Evolutionary conservation across 805 yeast species (phyloP).

Genomic region (Pichia membranifaciens): DNA sequence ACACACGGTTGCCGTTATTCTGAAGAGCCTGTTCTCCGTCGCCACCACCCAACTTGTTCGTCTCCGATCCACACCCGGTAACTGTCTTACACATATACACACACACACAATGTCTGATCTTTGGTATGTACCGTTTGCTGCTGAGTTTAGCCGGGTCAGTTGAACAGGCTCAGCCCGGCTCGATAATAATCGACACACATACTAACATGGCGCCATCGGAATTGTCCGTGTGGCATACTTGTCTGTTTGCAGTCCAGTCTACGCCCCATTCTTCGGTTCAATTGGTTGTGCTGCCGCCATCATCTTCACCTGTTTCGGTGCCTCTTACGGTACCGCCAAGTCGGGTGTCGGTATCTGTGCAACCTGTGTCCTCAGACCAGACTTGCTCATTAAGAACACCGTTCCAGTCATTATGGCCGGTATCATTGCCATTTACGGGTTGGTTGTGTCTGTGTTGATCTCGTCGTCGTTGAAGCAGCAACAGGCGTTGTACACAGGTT

Average conservation of each 20-base stretch:
- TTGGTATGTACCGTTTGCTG: conserved; percentile 60
- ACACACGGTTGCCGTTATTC: too few relatives aligned
- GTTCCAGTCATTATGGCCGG: conserved; percentile 99
- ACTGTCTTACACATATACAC: conserved; percentile 7
- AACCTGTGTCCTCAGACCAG: conserved; percentile 96
- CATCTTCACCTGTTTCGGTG: conserved; percentile 98
- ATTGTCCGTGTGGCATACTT: neutral
- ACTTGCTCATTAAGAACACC: conserved; percentile 83
- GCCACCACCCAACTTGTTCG: neutral
- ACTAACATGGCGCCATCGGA: neutral
- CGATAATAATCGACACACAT: neutral
- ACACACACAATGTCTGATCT: conserved; percentile 57
- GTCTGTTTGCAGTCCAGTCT: conserved; percentile 54
- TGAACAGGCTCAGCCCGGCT: too few relatives aligned
- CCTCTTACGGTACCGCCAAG: conserved; percentile 98
- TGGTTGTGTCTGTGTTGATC: conserved; percentile 92
- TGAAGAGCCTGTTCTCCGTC: neutral
- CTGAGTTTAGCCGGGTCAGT: too few relatives aligned
- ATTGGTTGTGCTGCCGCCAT: conserved; percentile 99
- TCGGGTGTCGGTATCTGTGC: conserved; percentile 99
- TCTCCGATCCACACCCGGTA: neutral
- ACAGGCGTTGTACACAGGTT: conserved; percentile 94
- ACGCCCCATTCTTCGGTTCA: conserved; percentile 97
- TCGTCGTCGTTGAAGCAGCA: conserved; percentile 83
- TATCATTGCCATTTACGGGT: conserved; percentile 97